phyloP scores from a whole-genome alignment of 257 asterid genomes.

The Coffea eugenioides region DNA sequence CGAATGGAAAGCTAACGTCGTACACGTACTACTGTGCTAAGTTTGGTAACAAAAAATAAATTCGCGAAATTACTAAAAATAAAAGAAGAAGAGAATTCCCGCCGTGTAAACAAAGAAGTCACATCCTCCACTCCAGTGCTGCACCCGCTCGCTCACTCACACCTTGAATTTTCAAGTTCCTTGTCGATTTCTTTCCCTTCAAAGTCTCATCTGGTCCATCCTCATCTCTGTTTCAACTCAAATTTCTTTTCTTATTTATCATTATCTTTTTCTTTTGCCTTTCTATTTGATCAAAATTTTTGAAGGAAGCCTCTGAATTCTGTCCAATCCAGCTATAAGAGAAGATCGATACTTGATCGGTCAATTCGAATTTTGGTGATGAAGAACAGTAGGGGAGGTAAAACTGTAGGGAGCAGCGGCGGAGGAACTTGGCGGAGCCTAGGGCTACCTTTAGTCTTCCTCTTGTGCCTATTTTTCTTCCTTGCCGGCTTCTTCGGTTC shows the following conservation, averaged over 20 bases:
- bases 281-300: not conserved
- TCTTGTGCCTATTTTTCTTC: constrained; percentile 72
- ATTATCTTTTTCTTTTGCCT: not conserved
- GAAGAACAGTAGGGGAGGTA: constrained; percentile 56
- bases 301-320: not conserved
- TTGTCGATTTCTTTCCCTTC: not conserved
- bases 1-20: not conserved
- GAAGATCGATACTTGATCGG: not conserved
- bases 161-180: not conserved
- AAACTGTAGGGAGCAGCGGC: constrained; percentile 35
- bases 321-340: not conserved
- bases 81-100: constrained; percentile 12
- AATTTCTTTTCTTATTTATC: not conserved
- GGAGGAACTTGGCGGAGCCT: constrained; percentile 36
- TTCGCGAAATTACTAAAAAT: not conserved
- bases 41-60: not conserved
- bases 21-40: no score
- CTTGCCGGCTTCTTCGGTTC: constrained; percentile 84
- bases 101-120: constrained; percentile 16
- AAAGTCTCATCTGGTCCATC: not conserved
- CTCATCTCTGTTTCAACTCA: not conserved
- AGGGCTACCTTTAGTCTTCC: constrained; percentile 62
- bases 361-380: not conserved
- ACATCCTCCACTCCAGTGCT: not conserved
- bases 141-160: not conserved